Conservation (phyloP, 1,284 basidiomycete species). For the Rhizopogon hawkerae region DNA sequence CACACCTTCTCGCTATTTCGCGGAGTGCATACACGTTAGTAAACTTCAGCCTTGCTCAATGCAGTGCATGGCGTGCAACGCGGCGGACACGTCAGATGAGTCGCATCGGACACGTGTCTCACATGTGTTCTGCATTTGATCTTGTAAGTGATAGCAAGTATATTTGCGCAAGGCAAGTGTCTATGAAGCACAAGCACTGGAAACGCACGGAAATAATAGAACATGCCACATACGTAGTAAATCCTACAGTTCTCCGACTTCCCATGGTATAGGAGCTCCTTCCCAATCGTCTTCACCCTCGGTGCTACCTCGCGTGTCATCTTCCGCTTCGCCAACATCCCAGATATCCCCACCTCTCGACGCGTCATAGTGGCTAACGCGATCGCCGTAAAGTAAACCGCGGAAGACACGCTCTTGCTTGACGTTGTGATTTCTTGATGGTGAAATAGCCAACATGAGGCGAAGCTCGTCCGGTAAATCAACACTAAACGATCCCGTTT, state of each 20-base stretch:
- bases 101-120: constrained; percentile 19
- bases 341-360: constrained; percentile 63
- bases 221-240: constrained; percentile 19
- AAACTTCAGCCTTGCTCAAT: constrained; percentile 10
- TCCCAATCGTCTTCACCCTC: constrained; percentile 73
- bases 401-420: constrained; percentile 51
- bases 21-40: constrained; percentile 12
- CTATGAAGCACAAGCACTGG: constrained; percentile 28
- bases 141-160: constrained; percentile 17
- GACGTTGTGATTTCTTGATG: constrained; percentile 30
- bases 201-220: constrained; percentile 17
- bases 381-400: constrained; percentile 50
- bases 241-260: constrained; percentile 57
- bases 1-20: constrained; percentile 8
- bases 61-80: constrained; percentile 5
- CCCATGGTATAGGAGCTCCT: constrained; percentile 72
- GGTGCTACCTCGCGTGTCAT: constrained; percentile 22
- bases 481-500: constrained; percentile 37
- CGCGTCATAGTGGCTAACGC: constrained; percentile 49
- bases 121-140: constrained; percentile 22
- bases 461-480: constrained; percentile 59
- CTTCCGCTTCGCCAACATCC: constrained; percentile 61
- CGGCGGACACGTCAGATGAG: background rate
- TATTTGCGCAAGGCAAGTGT: constrained; percentile 16
- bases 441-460: constrained; percentile 52